Conservation (phyloP, 2,329 filamentous ascomycete species). For the Rhinocladiella similis region DNA sequence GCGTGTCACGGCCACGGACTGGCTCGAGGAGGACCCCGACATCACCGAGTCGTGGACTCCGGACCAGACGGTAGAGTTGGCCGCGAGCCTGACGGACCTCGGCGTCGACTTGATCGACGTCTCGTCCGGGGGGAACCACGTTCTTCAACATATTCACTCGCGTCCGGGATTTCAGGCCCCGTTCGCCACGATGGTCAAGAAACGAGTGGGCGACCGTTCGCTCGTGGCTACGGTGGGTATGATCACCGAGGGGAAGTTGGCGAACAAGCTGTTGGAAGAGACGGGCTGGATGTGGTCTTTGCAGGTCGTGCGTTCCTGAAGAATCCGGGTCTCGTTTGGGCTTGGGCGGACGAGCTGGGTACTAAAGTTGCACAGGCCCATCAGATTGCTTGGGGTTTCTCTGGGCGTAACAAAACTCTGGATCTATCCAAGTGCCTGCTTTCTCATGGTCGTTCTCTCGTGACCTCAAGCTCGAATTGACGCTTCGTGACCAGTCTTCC, state of each 20-base stretch:
- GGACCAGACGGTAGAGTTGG: conserved; percentile 36
- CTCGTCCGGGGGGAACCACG: conserved; percentile 11
- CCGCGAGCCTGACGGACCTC: conserved; percentile 1
- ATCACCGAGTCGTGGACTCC: conserved; percentile 59
- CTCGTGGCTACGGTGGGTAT: conserved; percentile 72
- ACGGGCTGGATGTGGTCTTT: conserved; percentile 66
- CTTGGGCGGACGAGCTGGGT: conserved; percentile 69
- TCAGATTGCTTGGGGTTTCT: not conserved
- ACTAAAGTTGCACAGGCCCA: conserved; percentile 57
- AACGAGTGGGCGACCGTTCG: conserved; percentile 68
- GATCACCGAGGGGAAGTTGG: conserved; percentile 68
- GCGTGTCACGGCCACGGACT: conserved; percentile 71
- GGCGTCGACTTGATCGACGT: conserved; percentile 23
- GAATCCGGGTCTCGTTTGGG: conserved; percentile 75
- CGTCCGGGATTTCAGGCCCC: conserved; percentile 71
- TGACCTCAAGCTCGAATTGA: too few relatives aligned
- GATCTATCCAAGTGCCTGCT: too few relatives aligned
- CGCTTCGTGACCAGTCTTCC: too few relatives aligned
- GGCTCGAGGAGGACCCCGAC: conserved; percentile 55
- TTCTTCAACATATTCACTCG: conserved; percentile 33
- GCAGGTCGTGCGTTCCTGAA: conserved; percentile 75
- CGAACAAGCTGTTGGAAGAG: conserved; percentile 56
- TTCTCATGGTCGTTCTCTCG: too few relatives aligned
- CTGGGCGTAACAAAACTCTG: not conserved
- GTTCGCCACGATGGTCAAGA: conserved; percentile 70